Percentiles rank a stretch among this genome's conserved stretches.
These are phyloP conservation scores for Alternaria viburni DNA, from an alignment of 2,329 filamentous ascomycete genomes.

Conservation along the genomic window DNA sequence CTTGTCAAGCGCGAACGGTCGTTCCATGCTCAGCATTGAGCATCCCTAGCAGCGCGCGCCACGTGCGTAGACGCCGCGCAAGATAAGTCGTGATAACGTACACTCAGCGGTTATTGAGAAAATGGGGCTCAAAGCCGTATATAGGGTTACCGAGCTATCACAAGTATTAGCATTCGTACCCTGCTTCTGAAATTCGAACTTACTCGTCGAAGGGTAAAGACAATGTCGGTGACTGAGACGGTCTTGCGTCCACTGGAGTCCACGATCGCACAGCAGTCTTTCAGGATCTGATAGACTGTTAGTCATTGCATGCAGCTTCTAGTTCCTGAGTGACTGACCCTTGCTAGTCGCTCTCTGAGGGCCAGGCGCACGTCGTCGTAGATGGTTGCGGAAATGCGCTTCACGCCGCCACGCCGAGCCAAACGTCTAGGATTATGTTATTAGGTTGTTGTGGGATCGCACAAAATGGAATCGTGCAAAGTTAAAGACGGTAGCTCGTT, in stretches of 20 bases:
- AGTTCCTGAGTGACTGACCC: slow-evolving; percentile 18
- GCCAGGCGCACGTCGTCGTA: slow-evolving; percentile 67
- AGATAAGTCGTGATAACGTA: neutral
- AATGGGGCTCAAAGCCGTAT: slow-evolving; percentile 35
- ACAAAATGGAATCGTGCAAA: neutral
- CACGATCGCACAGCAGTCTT: slow-evolving; percentile 29
- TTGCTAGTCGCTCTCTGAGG: slow-evolving; percentile 57
- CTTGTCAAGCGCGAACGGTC: neutral
- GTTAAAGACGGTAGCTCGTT: neutral
- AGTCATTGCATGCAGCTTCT: neutral
- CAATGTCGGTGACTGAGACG: slow-evolving; percentile 36
- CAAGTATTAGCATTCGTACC: neutral
- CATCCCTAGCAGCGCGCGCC: neutral
- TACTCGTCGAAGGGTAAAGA: slow-evolving; percentile 42
- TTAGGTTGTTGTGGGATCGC: neutral
- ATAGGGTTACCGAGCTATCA: slow-evolving; percentile 27
- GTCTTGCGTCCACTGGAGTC: slow-evolving; percentile 39
- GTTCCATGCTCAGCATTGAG: neutral
- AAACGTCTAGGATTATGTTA: slow-evolving; percentile 59
- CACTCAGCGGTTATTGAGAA: slow-evolving; percentile 5
- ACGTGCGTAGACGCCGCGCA: neutral
- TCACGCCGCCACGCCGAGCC: slow-evolving; percentile 77
- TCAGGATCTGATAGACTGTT: slow-evolving; percentile 29
- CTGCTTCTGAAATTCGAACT: neutral
- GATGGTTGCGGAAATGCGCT: slow-evolving; percentile 69